These are phyloP conservation scores for Monilinia laxa DNA, from an alignment of 2,329 filamentous ascomycete genomes.

Conservation along the genomic window DNA sequence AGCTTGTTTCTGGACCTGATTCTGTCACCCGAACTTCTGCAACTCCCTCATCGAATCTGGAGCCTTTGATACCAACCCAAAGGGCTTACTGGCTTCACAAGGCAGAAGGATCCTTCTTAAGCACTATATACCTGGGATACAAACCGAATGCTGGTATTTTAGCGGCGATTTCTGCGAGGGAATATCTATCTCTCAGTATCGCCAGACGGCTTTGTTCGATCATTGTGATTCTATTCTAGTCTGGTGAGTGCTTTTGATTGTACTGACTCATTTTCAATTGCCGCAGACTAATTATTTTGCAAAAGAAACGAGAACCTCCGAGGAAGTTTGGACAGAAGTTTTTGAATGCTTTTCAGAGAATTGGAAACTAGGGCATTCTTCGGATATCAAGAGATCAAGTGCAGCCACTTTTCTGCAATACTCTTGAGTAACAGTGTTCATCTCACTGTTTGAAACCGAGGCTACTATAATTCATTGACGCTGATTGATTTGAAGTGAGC, in stretches of 20 bases:
- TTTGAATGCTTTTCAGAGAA: background rate
- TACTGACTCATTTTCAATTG: background rate
- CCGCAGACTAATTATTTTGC: background rate
- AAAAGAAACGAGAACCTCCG: background rate
- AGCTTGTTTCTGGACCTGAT: background rate
- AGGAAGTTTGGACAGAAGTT: background rate
- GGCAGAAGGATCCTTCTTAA: background rate
- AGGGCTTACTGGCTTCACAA: background rate
- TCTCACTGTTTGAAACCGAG: background rate
- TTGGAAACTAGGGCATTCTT: background rate
- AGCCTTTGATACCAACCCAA: background rate
- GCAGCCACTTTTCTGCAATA: conserved; percentile 1
- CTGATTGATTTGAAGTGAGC: background rate
- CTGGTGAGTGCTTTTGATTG: background rate
- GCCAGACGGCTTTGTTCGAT: background rate
- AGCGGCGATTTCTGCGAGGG: background rate
- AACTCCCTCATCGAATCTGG: background rate
- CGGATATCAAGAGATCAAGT: background rate
- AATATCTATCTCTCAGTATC: background rate
- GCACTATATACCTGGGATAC: background rate
- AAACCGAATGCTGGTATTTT: background rate
- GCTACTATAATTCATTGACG: background rate
- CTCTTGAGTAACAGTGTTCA: background rate
- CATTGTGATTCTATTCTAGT: background rate
- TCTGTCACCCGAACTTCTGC: background rate